Base-by-base conservation (phyloP, 306 rosid species). In the Lathyrus sativus region DNA sequence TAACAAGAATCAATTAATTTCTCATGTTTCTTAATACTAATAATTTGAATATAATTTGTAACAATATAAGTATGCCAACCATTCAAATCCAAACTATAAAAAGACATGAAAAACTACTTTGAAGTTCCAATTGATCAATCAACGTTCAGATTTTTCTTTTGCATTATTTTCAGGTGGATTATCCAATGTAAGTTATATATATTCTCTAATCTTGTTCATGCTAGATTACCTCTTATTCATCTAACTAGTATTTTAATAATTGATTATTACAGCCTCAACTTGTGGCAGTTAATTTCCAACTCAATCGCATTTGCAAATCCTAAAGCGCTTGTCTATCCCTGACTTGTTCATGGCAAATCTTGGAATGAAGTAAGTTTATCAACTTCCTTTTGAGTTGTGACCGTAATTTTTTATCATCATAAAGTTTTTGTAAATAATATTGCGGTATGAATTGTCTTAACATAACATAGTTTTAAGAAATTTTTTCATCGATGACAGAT, bases 331-430 rank as follows among this genome's bases (percentile, higher is more conserved):
- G 73, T 90, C 1, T 90, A 80, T 88, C 92, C 99, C 1, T 92
- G 96, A 14, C 96, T 93, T 50, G 96, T 97, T 62, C 92, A 85
- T 19, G 99, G 97, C 61, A 93, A 87, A 55, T 84, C 86, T 65
- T 93, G 99, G 99, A 81, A 93, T 75, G 97, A 86, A 81, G 91
- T 86, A 71, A 83, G 86, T 81, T 79, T 71, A 60, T 57, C 26
- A 13, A 55, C 54, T 65, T 29, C 50, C 64, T 49, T 49, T 0
- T 6, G 10, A 0, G 56, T 37, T n/a, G 2, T 24, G 26, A 24
- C 26, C 26, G 3, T 24, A 13, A 6, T 4, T 44, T 15, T 62
- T 62, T 26, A 64, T 9, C 13, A 15, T 3, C 14, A 4, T 57
- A 31, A 24, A 54, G 22, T 62, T 35, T 28, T 29, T 60, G 62